These are phyloP conservation scores for Myxozyma neotropica DNA, from an alignment of 805 yeast genomes.

Conservation along the genomic window DNA sequence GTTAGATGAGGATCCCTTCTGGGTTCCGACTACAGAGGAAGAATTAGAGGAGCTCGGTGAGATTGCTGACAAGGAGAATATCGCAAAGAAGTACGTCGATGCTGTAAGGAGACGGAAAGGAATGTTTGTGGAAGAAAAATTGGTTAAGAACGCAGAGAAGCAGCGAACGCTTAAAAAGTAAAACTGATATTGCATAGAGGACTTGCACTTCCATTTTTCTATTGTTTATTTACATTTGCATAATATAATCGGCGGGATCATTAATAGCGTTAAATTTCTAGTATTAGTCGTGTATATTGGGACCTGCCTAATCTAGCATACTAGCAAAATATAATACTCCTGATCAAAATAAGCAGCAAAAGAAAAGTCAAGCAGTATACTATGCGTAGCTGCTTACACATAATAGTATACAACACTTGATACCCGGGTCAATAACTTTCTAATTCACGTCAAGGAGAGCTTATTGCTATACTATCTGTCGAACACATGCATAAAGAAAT, in stretches of 20 bases:
- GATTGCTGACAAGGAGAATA: constrained; percentile 85
- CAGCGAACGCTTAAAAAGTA: constrained; percentile 74
- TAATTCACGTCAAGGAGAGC: background rate
- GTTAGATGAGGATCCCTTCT: constrained; percentile 91
- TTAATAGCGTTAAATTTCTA: background rate
- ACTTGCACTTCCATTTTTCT: background rate
- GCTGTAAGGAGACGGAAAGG: constrained; percentile 84
- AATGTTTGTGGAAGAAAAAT: constrained; percentile 82
- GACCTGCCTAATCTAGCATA: constrained; percentile 12
- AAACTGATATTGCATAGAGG: background rate
- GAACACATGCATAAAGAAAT: background rate
- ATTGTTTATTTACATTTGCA: too few species aligned
- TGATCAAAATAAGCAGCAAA: background rate
- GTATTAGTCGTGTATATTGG: background rate
- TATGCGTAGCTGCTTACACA: background rate
- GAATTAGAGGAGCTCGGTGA: constrained; percentile 94
- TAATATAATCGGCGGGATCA: too few species aligned
- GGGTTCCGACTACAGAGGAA: constrained; percentile 98
- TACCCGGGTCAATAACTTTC: too few species aligned
- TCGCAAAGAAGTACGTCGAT: constrained; percentile 87
- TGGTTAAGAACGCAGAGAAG: constrained; percentile 89
- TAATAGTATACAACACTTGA: too few species aligned
- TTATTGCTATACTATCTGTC: background rate
- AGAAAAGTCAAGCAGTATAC: background rate
- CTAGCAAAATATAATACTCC: background rate